A percentile compares a stretch with the other conserved stretches of the same genome.
These are phyloP conservation scores for Gossypium anomalum DNA, from an alignment of 345 rosid species.

Conservation along the genomic window DNA sequence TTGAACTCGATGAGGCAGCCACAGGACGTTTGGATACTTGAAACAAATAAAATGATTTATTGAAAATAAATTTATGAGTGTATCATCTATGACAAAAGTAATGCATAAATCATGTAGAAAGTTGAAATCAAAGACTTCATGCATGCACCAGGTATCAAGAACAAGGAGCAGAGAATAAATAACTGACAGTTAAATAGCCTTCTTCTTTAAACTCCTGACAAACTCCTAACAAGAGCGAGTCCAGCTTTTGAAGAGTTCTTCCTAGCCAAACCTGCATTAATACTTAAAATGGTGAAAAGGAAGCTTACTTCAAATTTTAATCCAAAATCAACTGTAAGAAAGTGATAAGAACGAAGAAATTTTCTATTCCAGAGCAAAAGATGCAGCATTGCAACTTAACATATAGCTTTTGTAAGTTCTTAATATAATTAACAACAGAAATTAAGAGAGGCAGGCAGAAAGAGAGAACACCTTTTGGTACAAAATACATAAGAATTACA, in stretches of 20 bases:
- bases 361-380: neutral
- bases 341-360: constrained; percentile 10
- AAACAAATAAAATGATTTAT: neutral
- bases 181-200: constrained; percentile 77
- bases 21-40: neutral
- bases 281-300: constrained; percentile 24
- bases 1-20: neutral
- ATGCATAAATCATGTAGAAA: constrained; percentile 4
- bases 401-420: neutral
- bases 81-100: neutral
- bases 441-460: neutral
- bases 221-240: constrained; percentile 85
- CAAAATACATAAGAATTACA: neutral
- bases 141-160: neutral
- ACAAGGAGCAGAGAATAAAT: constrained; percentile 18
- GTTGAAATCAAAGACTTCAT: constrained; percentile 10
- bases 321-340: neutral
- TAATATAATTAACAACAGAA: neutral
- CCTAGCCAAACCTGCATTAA: constrained; percentile 87
- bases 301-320: constrained; percentile 17
- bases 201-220: constrained; percentile 95
- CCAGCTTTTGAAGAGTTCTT: constrained; percentile 92
- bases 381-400: neutral
- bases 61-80: neutral
- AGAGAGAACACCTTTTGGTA: neutral